phyloP scores from a whole-genome alignment of 345 rosid species.

The Arabis alpina region DNA sequence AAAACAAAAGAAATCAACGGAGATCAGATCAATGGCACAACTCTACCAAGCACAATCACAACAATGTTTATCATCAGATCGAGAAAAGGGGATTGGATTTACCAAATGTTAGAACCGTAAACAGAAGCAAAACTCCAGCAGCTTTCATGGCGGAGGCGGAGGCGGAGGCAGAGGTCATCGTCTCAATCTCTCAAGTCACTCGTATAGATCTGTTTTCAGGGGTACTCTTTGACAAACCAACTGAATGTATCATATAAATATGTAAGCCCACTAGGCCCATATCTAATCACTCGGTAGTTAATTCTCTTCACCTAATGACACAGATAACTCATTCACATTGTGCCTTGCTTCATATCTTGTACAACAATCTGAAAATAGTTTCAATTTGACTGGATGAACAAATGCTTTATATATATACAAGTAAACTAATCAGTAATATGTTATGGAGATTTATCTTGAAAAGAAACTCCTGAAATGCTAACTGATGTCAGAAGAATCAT shows the following conservation, averaged over 20 bases:
- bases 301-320: background rate
- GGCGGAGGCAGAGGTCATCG: slow-evolving; percentile 42
- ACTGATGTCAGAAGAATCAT: too few species aligned
- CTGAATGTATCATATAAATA: background rate
- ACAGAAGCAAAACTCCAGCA: slow-evolving; percentile 40
- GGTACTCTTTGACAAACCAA: background rate
- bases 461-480: too few species aligned
- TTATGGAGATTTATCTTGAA: too few species aligned
- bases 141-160: slow-evolving; percentile 42
- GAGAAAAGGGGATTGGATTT: background rate
- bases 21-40: background rate
- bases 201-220: slow-evolving; percentile 8
- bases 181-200: slow-evolving; percentile 26
- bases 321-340: background rate
- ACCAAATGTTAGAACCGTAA: slow-evolving; percentile 48
- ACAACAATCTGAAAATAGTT: background rate
- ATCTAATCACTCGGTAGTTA: background rate
- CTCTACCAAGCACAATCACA: background rate
- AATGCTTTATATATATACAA: background rate
- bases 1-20: background rate
- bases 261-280: slow-evolving; percentile 16
- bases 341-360: background rate
- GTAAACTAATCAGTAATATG: too few species aligned
- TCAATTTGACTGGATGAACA: background rate
- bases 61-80: background rate